These are phyloP conservation scores for Ogataea methanolica DNA, from an alignment of 805 yeast genomes.

Conservation along the genomic window DNA sequence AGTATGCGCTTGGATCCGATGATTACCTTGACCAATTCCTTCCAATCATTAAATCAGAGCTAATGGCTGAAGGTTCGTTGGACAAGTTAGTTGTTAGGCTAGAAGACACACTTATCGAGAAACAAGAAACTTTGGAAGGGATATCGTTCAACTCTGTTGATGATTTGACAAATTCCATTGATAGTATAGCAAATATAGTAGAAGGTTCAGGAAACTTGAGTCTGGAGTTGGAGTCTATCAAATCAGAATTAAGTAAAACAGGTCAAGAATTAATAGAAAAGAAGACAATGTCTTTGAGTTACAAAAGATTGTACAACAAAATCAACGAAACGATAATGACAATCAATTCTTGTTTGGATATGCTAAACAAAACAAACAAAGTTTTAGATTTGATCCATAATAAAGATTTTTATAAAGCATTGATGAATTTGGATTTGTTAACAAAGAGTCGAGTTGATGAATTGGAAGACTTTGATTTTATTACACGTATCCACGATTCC, in stretches of 20 bases:
- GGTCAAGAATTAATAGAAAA: constrained; percentile 61
- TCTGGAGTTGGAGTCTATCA: constrained; percentile 51
- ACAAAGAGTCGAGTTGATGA: constrained; percentile 64
- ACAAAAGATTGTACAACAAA: constrained; percentile 60
- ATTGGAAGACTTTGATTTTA: constrained; percentile 63
- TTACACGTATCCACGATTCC: constrained; percentile 66
- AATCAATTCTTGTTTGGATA: constrained; percentile 69
- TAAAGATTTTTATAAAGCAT: constrained; percentile 77
- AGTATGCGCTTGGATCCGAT: constrained; percentile 46
- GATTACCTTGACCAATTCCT: constrained; percentile 78
- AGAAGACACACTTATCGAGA: constrained; percentile 51
- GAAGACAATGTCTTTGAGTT: constrained; percentile 54
- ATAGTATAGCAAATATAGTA: constrained; percentile 59
- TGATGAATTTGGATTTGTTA: constrained; percentile 75
- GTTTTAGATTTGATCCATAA: constrained; percentile 75
- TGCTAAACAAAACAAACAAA: constrained; percentile 79
- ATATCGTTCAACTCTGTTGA: constrained; percentile 59
- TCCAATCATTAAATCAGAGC: constrained; percentile 64
- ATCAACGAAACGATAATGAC: constrained; percentile 69
- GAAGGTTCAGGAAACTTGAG: constrained; percentile 51
- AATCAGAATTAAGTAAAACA: constrained; percentile 53
- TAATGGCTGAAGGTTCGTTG: constrained; percentile 46
- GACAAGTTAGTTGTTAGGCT: constrained; percentile 52
- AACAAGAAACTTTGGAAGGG: constrained; percentile 59
- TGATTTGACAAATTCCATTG: constrained; percentile 53